Conservation (phyloP, 768 basidiomycete species). For the Tulasnella sp. region DNA sequence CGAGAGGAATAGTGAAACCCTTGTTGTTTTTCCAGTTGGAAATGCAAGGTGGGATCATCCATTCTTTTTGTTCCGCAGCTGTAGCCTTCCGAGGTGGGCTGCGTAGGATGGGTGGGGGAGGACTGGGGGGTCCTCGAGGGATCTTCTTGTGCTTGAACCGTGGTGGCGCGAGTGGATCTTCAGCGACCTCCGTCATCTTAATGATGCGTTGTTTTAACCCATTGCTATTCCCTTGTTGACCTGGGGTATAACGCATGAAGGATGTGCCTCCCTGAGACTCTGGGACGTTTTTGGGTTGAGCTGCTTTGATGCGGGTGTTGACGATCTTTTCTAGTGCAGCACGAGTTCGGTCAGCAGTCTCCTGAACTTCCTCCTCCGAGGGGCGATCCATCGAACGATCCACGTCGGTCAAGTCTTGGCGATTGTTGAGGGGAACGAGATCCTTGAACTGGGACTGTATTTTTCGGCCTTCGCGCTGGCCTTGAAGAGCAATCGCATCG, state of each 20-base stretch:
- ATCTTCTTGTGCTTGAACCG: slow-evolving; percentile 99
- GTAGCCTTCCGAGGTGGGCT: slow-evolving; percentile 95
- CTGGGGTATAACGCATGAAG: slow-evolving; percentile 95
- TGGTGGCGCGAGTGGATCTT: slow-evolving; percentile 94
- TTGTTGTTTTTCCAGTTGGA: slow-evolving; percentile 99
- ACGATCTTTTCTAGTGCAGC: slow-evolving; percentile 88
- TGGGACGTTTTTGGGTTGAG: slow-evolving; percentile 91
- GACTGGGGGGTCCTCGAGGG: slow-evolving; percentile 88
- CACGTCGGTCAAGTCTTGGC: slow-evolving; percentile 72
- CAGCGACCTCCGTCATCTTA: slow-evolving; percentile 96
- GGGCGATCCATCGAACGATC: slow-evolving; percentile 78
- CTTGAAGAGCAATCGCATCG: slow-evolving; percentile 93
- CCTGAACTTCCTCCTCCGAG: slow-evolving; percentile 81
- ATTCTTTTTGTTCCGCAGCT: slow-evolving; percentile 96
- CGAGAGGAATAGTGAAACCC: slow-evolving; percentile 97
- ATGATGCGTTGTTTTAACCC: slow-evolving; percentile 90
- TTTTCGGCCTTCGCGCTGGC: slow-evolving; percentile 71
- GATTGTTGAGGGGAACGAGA: slow-evolving; percentile 79
- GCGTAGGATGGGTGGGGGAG: slow-evolving; percentile 88
- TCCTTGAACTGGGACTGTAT: slow-evolving; percentile 97
- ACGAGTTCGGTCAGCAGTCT: slow-evolving; percentile 82
- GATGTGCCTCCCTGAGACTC: slow-evolving; percentile 70
- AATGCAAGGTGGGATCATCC: slow-evolving; percentile 99
- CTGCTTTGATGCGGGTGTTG: slow-evolving; percentile 94
- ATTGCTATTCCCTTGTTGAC: slow-evolving; percentile 60